Evolutionary conservation across 768 basidiomycete genomes (phyloP).

Genomic region (Hygrocybe punicea): DNA sequence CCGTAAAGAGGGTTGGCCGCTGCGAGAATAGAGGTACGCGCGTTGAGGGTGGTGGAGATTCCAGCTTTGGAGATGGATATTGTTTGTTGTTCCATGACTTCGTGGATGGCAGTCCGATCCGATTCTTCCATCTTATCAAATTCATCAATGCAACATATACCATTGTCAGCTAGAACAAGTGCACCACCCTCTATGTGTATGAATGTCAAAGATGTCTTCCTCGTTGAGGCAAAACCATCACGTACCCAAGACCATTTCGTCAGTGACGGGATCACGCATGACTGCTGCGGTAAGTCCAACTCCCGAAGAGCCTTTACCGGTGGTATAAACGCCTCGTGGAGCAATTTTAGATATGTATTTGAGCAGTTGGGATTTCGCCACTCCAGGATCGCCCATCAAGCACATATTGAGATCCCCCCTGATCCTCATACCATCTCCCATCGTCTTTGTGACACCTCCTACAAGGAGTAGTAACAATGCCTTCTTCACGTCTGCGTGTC

Average conservation of each 20-base stretch:
- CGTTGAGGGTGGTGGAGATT: constrained; percentile 97
- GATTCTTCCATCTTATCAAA: constrained; percentile 99
- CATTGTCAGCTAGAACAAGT: constrained; percentile 97
- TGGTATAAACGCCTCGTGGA: constrained; percentile 96
- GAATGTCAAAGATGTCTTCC: neutral
- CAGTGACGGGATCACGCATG: constrained; percentile 98
- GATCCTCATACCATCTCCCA: constrained; percentile 98
- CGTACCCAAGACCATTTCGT: constrained; percentile 98
- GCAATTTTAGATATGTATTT: constrained; percentile 99
- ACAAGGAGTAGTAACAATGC: constrained; percentile 88
- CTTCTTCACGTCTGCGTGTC: constrained; percentile 96
- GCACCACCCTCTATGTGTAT: constrained; percentile 86
- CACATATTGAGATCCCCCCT: constrained; percentile 97
- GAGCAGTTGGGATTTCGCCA: constrained; percentile 93
- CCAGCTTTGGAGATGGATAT: constrained; percentile 99
- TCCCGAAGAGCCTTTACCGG: constrained; percentile 96
- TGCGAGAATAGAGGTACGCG: constrained; percentile 94
- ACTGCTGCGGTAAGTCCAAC: constrained; percentile 99
- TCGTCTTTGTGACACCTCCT: constrained; percentile 92
- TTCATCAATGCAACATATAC: constrained; percentile 99
- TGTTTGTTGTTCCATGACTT: constrained; percentile 99
- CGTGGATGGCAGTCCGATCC: constrained; percentile 96
- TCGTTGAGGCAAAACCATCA: constrained; percentile 7
- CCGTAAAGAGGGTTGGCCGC: constrained; percentile 98
- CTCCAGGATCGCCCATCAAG: constrained; percentile 99